Evolutionary conservation across 331 rosid genomes (phyloP), one percentile per base, ranked within the genome.

Genomic region (Rosa hybrid): DNA sequence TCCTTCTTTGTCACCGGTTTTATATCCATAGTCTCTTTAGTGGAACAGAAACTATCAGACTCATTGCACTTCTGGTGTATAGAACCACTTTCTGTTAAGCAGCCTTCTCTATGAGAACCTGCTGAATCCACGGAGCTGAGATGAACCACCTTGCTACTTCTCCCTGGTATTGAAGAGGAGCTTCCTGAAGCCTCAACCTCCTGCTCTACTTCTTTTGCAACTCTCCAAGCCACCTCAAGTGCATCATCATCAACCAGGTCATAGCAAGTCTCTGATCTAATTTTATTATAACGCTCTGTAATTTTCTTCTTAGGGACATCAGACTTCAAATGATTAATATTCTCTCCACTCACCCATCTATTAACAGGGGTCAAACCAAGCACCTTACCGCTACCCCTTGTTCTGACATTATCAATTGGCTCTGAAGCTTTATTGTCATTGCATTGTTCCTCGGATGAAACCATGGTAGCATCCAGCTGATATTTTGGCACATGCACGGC

Each of bases 171-270:
- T 50, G 83, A 79, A 41, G 83, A 83, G 68, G 86, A 79, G 78
- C 83, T 83, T 48, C 81, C 75, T 41, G 86, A 79, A 54, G 77
- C 81, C 78, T 83, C 86, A 50, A 68, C 78, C 59, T 83, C 86
- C 67, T 71, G 76, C 72, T 74, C 80, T 44, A 74, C 72, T 46
- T 78, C 86, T 68, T 74, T 78, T 44, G 86, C 83, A 56, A 80
- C 81, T 60, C 71, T 62, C 38, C 60, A 72, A 48, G 86, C 81
- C 68, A 71, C 54, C 13, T 75, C 83, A 45, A 79, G 72, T 13
- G 75, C 82, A 72, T 82, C 86, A 74, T 75, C 71, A 65, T 39
- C 71, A 34, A 46, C 86, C 50, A 77, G 75, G 54, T 67, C 59
- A 82, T 65, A 65, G 75, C 20, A 50, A 45, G 44, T 63, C 42